Percentiles rank a stretch among this genome's conserved stretches.
Conservation (phyloP, 176 grass and related monocot genomes). For the Paspalum vaginatum region DNA sequence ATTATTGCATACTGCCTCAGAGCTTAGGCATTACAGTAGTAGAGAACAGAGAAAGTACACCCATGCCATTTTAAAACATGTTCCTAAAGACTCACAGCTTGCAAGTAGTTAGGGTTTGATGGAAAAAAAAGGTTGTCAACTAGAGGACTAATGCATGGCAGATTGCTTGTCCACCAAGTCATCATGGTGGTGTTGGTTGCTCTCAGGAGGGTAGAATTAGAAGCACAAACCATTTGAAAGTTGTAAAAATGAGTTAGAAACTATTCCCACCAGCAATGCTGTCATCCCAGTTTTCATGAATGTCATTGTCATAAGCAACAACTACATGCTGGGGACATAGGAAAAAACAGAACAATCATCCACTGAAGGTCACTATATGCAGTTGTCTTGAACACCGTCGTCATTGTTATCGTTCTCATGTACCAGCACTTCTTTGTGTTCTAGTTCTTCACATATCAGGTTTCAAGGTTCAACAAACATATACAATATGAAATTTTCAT, state of each 20-base stretch:
- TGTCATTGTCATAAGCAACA: background rate
- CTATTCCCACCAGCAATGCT: background rate
- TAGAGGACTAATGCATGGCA: too few species aligned
- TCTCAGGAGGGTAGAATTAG: background rate
- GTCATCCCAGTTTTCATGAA: background rate
- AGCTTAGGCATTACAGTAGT: background rate
- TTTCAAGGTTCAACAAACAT: conserved; percentile 11
- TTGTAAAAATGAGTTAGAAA: conserved; percentile 8
- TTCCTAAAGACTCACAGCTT: background rate
- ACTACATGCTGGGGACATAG: background rate
- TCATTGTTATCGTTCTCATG: conserved; percentile 1
- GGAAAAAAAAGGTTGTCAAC: too few species aligned
- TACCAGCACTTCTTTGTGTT: background rate
- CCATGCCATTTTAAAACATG: background rate
- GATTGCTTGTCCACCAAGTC: background rate
- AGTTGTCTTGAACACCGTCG: too few species aligned
- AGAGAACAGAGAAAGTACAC: background rate
- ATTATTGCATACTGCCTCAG: background rate
- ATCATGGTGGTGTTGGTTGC: background rate
- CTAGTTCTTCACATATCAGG: background rate
- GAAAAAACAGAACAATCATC: too few species aligned
- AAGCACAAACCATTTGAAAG: background rate
- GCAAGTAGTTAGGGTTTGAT: background rate
- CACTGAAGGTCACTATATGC: background rate
- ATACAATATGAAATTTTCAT: conserved; percentile 14